Evolutionary conservation across 805 yeast genomes (phyloP).

Genomic region (Candida vaughaniae): DNA sequence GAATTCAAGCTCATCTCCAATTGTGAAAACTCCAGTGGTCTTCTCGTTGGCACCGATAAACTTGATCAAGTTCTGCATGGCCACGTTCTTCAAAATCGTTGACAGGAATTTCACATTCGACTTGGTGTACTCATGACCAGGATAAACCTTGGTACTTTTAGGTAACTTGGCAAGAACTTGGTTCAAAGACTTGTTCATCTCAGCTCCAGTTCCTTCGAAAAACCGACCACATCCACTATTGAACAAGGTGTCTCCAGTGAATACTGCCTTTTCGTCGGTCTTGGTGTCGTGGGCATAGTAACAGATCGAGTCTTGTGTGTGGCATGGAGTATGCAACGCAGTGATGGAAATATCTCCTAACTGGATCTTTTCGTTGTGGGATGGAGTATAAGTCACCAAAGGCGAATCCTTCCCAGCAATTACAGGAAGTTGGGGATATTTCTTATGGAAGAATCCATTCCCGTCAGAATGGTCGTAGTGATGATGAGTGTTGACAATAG

Average conservation of each 20-base stretch:
- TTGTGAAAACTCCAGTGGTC: conserved; percentile 85
- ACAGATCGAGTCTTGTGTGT: conserved; percentile 94
- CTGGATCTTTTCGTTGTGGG: conserved; percentile 56
- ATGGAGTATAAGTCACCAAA: conserved; percentile 67
- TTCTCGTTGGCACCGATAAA: conserved; percentile 57
- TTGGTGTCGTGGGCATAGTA: conserved; percentile 68
- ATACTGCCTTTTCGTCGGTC: conserved; percentile 69
- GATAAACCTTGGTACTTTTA: conserved; percentile 69
- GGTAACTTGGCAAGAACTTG: conserved; percentile 61
- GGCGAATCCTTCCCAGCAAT: conserved; percentile 87
- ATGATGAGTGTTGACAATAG: conserved; percentile 94
- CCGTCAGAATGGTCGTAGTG: conserved; percentile 96
- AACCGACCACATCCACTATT: conserved; percentile 95
- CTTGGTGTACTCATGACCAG: conserved; percentile 95
- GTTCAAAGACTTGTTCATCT: conserved; percentile 76
- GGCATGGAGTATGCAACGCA: conserved; percentile 96
- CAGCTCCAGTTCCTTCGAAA: conserved; percentile 83
- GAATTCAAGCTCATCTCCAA: conserved; percentile 74
- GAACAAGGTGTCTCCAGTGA: conserved; percentile 95
- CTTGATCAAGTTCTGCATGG: conserved; percentile 52
- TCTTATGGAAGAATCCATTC: conserved; percentile 47
- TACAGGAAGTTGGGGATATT: conserved; percentile 53
- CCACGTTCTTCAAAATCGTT: conserved; percentile 54
- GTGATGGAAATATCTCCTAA: conserved; percentile 69
- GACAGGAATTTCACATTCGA: conserved; percentile 78